A percentile compares a stretch with the other conserved stretches of the same genome.
Conservation (phyloP, 1,284 basidiomycete genomes). For the Vanrija humicola region DNA sequence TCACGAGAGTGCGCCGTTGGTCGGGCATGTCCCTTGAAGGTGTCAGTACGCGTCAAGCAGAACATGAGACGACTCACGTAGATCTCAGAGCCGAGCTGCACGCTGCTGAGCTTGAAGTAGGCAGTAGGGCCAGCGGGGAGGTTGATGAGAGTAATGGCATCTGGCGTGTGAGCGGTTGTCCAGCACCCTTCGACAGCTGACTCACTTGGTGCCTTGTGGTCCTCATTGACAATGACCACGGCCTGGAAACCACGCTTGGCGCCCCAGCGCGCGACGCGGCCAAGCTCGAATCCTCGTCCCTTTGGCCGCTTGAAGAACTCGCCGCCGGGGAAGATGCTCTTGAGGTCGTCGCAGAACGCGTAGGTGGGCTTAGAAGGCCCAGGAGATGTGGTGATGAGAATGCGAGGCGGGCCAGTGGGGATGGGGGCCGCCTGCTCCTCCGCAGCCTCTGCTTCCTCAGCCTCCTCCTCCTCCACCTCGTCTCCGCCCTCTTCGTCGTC, state of each 20-base stretch:
- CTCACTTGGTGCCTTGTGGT: conserved; percentile 84
- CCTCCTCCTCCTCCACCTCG: conserved; percentile 52
- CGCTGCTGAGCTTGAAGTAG: conserved; percentile 90
- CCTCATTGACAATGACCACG: conserved; percentile 89
- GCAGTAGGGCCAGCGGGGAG: conserved; percentile 91
- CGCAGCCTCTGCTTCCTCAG: conserved; percentile 22
- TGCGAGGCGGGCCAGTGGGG: conserved; percentile 68
- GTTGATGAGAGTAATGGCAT: conserved; percentile 86
- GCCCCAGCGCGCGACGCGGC: conserved; percentile 90
- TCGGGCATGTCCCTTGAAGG: conserved; percentile 42
- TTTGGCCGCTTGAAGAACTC: conserved; percentile 88
- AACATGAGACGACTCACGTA: conserved; percentile 56
- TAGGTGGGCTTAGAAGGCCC: conserved; percentile 78
- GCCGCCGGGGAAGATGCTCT: conserved; percentile 88
- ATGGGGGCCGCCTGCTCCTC: conserved; percentile 18
- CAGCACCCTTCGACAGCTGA: conserved; percentile 13
- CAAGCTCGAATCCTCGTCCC: conserved; percentile 89
- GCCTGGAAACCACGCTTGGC: conserved; percentile 77
- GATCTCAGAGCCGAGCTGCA: conserved; percentile 80
- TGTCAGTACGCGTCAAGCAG: neutral
- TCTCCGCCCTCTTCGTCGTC: conserved; percentile 64
- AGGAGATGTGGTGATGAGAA: conserved; percentile 86
- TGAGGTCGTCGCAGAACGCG: conserved; percentile 85
- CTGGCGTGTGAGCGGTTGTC: conserved; percentile 48
- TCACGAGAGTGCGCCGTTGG: conserved; percentile 78